A percentile compares a stretch with the other conserved stretches of the same genome.
phyloP scores from a whole-genome alignment of 768 basidiomycete species.

The Trametes cinnabarina region DNA sequence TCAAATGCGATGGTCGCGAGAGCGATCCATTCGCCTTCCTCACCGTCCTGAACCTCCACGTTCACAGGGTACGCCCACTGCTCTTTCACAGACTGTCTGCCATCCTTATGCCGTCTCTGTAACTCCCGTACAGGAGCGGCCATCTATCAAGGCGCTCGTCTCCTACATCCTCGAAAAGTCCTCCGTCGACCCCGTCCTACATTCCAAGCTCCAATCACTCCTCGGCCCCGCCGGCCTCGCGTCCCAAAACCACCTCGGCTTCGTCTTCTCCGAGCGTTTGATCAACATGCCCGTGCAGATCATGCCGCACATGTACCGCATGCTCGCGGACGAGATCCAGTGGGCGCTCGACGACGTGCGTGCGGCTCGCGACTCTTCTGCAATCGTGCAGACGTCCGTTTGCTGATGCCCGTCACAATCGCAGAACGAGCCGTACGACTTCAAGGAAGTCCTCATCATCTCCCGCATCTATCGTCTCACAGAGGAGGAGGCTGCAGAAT shows the following conservation, averaged over 20 bases:
- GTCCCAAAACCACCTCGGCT: constrained; percentile 62
- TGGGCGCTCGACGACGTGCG: constrained; percentile 66
- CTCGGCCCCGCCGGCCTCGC: constrained; percentile 36
- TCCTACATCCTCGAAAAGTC: constrained; percentile 70
- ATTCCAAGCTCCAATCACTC: constrained; percentile 51
- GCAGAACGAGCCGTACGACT: constrained; percentile 61
- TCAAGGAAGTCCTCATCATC: constrained; percentile 73
- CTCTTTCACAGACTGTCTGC: background rate
- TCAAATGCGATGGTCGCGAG: constrained; percentile 88
- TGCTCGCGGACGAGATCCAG: constrained; percentile 82
- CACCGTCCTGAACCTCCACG: constrained; percentile 76
- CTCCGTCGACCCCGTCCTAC: constrained; percentile 46
- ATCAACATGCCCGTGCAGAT: constrained; percentile 96
- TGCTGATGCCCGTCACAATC: background rate
- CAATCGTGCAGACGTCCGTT: background rate
- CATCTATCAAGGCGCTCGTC: constrained; percentile 66
- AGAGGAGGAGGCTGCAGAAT: constrained; percentile 62
- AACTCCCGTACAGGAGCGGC: constrained; percentile 53
- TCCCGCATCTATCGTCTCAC: constrained; percentile 78
- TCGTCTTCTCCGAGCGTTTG: constrained; percentile 84
- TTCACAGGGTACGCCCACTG: constrained; percentile 51
- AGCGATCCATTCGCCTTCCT: constrained; percentile 90
- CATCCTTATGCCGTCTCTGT: background rate
- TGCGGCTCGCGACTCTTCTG: constrained; percentile 9
- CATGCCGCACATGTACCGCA: constrained; percentile 87